Evolutionary conservation across 148 eudicot genomes (phyloP).

Genomic region (Rhododendron griersonianum): DNA sequence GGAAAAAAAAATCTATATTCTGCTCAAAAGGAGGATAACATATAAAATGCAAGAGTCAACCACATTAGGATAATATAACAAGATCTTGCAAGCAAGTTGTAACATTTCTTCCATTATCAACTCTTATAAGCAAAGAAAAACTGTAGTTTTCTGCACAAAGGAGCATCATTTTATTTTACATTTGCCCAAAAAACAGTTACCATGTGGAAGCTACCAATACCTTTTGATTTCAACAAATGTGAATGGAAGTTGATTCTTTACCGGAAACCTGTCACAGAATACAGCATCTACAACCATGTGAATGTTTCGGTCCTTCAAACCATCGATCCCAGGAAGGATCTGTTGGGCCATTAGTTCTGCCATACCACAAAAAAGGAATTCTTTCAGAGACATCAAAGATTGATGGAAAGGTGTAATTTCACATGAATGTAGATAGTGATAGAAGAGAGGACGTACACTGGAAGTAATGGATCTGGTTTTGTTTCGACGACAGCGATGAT

Average conservation of each 20-base stretch:
- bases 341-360: conserved; percentile 54
- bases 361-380: not conserved
- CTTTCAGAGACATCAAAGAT: not conserved
- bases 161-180: not conserved
- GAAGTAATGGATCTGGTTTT: conserved; percentile 85
- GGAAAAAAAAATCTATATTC: not conserved
- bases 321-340: conserved; percentile 81
- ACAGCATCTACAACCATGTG: conserved; percentile 67
- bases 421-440: not conserved
- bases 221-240: not conserved
- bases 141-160: conserved; percentile 17
- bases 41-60: not conserved
- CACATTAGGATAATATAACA: not conserved
- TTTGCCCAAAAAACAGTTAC: conserved; percentile 6
- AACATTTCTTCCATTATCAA: not conserved
- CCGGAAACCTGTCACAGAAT: conserved; percentile 35
- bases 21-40: not conserved
- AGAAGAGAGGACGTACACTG: conserved; percentile 44
- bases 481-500: conserved; percentile 43
- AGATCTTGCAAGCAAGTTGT: not conserved
- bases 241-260: not conserved
- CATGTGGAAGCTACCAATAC: not conserved
- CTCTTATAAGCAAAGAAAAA: not conserved
- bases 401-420: not conserved
- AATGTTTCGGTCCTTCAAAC: conserved; percentile 79